Evolutionary conservation across 2,329 filamentous ascomycete genomes (phyloP), one percentile per base, ranked within the genome.

Genomic region (Aspergillus sp.): DNA sequence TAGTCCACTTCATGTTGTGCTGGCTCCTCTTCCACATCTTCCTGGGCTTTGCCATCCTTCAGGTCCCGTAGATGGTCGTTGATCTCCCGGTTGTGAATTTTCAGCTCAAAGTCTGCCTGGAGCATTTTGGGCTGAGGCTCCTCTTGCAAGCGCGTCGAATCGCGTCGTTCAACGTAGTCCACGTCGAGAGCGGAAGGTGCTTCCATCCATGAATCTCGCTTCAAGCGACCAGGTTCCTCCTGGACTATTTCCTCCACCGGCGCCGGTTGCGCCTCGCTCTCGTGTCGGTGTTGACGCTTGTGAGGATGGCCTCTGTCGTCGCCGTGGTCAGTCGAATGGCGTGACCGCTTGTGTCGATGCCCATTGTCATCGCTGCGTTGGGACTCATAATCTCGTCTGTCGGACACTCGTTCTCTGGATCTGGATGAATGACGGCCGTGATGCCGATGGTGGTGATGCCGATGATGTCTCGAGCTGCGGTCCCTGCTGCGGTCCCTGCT

Each of bases 131-230:
- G 52, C 44, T 65, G 67, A 4, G 67, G 58, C 6, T 61, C 63
- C 43, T 70, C 71, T 54, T 70, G 78, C 47, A 70, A 72, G 34
- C 68, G 64, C 50, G 80, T 81, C 73, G 50, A 79, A 75, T 60
- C 86, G 79, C 43, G 88, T 77, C 69, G 65, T 33, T 72, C 68
- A 27, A 73, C 61, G 63, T 94, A 95, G 61, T 97, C 90, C 48
- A 97, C 75, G 45, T 90, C 84, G 33, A 94, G 70, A 0, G 84
- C 81, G 0, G 86, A 87, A 0, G 91, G 89, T 0, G 85, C 85
- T 49, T 89, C 84, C 93, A 98, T 98, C 90, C 94, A 98, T 0
- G 85, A 80, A 65, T 97, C 93, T 52, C 94, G 81, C 55, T 82
- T 77, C 30, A 83, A 58, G 1, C 68, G 58, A 26, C 67, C 55